Evolutionary conservation across 2,329 filamentous ascomycete genomes (phyloP), one percentile per base, ranked within the genome.

Genomic region (Aspergillus sp.): DNA sequence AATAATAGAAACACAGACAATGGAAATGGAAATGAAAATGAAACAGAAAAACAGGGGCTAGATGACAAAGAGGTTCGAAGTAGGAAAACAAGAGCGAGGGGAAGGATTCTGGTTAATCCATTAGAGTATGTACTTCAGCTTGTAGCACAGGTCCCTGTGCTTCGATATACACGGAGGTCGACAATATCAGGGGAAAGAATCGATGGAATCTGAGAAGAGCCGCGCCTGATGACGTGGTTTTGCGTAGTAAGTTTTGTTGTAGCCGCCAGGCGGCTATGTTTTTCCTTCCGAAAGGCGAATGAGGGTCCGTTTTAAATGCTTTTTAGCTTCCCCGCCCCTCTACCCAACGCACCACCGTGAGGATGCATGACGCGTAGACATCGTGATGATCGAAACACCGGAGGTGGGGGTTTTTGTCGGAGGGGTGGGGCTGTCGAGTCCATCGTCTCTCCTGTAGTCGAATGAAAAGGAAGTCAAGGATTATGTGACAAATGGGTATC

Each of bases 401-500:
- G 21, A n/a, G 48, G 23, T 25, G 23, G 36, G 25, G 55, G 10
- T 13, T 36, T 52, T 13, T 12, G 10, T 30, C 28, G 55, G 21
- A 39, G 56, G 32, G 36, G 56, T 51, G 32, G 53, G 53, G 25
- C 53, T 38, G 52, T 63, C 59, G 57, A 57, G 59, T 57, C 59
- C 32, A 39, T 55, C 48, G 36, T 49, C 50, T 55, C 43, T 39
- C 43, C 48, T 51, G 60, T 52, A 57, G 59, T 58, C 58, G 57
- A 60, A 60, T 53, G 59, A 65, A 58, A 66, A 66, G 62, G 69
- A 67, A 59, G 53, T 47, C 55, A 68, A 70, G 65, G 63, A 67
- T 66, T 60, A 69, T 70, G 69, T 66, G 67, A 72, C 67, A 70
- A 70, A 63, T 73, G 74, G 74, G 73, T 76, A 76, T 76, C 74